Evolutionary conservation across 2,329 filamentous ascomycete genomes (phyloP).

Genomic region (Capronia americana): DNA sequence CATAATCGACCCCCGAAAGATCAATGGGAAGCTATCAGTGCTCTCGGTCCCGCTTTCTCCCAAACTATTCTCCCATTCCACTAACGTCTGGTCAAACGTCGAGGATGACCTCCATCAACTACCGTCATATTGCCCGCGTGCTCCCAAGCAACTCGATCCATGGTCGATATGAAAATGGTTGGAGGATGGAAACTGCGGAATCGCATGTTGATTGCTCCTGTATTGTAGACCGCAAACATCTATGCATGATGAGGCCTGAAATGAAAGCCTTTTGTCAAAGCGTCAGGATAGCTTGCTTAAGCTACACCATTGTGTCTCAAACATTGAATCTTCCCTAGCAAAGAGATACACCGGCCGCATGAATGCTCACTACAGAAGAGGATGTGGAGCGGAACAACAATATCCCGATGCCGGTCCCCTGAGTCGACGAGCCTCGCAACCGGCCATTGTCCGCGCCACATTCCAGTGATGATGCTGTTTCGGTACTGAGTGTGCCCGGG

Average conservation of each 20-base stretch:
- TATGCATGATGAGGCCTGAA: neutral
- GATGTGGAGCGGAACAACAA: neutral
- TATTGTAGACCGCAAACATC: neutral
- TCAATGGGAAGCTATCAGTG: too few species aligned
- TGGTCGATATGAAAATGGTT: neutral
- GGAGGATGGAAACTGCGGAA: neutral
- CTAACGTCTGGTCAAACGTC: too few species aligned
- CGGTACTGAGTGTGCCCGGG: neutral
- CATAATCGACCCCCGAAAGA: too few species aligned
- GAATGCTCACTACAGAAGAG: neutral
- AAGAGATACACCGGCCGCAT: neutral
- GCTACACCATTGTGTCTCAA: neutral
- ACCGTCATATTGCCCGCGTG: too few species aligned
- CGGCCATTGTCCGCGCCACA: neutral
- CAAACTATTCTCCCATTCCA: too few species aligned
- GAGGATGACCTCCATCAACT: neutral
- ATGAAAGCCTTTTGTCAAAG: neutral
- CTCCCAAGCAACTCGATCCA: neutral
- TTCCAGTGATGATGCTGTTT: neutral
- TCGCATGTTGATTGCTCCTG: neutral
- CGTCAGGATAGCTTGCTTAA: neutral
- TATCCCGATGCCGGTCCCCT: neutral
- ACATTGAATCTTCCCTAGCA: neutral
- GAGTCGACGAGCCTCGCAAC: neutral
- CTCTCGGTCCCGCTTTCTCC: too few species aligned